These are phyloP conservation scores for Ophiostoma sp. DNA, from an alignment of 2,329 filamentous ascomycete species.

Conservation along the genomic window DNA sequence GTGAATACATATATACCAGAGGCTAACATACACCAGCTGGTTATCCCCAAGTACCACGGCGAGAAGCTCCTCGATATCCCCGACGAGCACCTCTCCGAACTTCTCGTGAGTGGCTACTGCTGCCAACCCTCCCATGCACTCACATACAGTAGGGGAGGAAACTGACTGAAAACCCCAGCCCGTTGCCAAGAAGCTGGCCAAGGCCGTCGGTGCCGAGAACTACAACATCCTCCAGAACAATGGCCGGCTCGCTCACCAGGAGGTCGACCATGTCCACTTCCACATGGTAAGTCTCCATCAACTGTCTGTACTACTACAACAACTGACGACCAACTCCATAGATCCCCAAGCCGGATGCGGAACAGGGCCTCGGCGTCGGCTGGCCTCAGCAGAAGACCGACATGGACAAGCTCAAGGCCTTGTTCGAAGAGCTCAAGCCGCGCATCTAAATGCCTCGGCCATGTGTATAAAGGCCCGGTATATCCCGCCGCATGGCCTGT, in stretches of 20 bases:
- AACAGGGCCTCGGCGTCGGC: slow-evolving; percentile 63
- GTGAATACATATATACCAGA: not conserved
- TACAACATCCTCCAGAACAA: slow-evolving; percentile 99
- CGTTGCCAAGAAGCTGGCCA: slow-evolving; percentile 79
- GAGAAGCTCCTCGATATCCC: slow-evolving; percentile 88
- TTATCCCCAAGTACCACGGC: slow-evolving; percentile 94
- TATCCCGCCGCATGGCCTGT: not conserved
- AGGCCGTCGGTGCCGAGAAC: slow-evolving; percentile 67
- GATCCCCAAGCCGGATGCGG: slow-evolving; percentile 89
- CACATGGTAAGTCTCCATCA: slow-evolving; percentile 63
- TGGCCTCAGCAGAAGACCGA: slow-evolving; percentile 75
- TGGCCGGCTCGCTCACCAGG: slow-evolving; percentile 82
- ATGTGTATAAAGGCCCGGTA: not conserved
- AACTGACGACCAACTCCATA: slow-evolving; percentile 32
- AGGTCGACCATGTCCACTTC: slow-evolving; percentile 92
- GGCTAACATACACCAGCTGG: slow-evolving; percentile 56
- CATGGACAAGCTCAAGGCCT: slow-evolving; percentile 75
- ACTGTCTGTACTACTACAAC: not conserved
- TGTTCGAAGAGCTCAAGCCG: slow-evolving; percentile 77
- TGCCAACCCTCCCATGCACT: not conserved
- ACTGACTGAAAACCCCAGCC: slow-evolving; percentile 43
- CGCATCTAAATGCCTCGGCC: slow-evolving; percentile 59
- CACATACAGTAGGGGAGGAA: not conserved
- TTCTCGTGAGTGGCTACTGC: slow-evolving; percentile 55
- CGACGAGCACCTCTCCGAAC: slow-evolving; percentile 76